Evolutionary conservation across 768 basidiomycete genomes (phyloP), one percentile per base, ranked within the genome.

Genomic region (Kwoniella europaea): DNA sequence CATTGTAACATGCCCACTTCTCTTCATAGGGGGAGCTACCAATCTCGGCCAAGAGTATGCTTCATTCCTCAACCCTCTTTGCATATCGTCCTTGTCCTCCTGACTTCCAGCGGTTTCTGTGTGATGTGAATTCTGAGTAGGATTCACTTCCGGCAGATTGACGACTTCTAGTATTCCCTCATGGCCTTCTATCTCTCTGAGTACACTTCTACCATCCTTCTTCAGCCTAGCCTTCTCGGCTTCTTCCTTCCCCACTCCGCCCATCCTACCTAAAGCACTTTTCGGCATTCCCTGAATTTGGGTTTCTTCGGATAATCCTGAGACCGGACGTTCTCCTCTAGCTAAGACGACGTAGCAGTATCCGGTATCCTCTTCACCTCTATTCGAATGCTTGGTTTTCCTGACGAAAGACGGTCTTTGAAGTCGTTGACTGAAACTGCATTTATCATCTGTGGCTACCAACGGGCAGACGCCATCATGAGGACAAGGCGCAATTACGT

Each of bases 261-360:
- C 75, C 7, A 71, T 50, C 42, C 79, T 43, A 0, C 82, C 79
- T 10, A 60, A 59, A 22, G 9, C 43, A 20, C 74, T 73, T 41
- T 42, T 46, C 13, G 65, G 52, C 27, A 68, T 64, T 4, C 55
- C 58, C 5, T 18, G 42, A 16, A 46, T 6, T 1, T 44, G 13
- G 4, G 13, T 27, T 10, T 44, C 56, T 4, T 54, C 55, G 13
- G 20, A 7, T 24, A 55, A 10, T 15, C 35, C 29, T 22, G 41
- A 5, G n/a, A 10, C 43, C 0, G 94, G 94, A 68, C 95, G 87
- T 35, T 85, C 73, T 2, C 95, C 96, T 61, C 93, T 87, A 42
- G 89, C 90, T 66, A 99, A 87, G 41, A 94, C 91, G 59, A 97
- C 88, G 81, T 99, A 99, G 18, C 93, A 92, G 82, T 94, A 98